Evolutionary conservation across 805 yeast species (phyloP), one percentile per base, ranked within the genome.

Genomic region (Tetrapisispora phaffii): DNA sequence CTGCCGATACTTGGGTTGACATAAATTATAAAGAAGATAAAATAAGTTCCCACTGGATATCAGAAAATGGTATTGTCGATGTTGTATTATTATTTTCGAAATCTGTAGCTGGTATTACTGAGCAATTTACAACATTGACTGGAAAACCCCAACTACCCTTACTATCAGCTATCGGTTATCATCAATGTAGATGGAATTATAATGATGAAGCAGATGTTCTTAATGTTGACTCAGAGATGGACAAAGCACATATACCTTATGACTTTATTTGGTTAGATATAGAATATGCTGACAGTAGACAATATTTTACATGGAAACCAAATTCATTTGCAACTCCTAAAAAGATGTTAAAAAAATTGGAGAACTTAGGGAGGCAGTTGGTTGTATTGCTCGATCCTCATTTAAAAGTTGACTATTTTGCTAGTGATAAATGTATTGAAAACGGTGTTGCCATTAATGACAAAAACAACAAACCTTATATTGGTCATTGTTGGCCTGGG

Each of bases 401-500:
- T 63, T 67, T 93, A 42, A 89, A 88, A 59, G 70, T 71, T 0
- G 80, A 74, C 7, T 89, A 89, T 62, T 66, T 67, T 15, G 76
- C 86, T 1, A 82, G 87, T 56, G 73, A 82, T 1, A 60, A 52
- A 1, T 60, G 86, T 21, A 63, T 60, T 7, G 53, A 68, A 13
- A 56, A 71, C 8, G 57, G 65, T 5, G 57, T 76, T 8, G 77
- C 76, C 0, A 70, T 87, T 19, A 62, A 68, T 49, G 67, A 75
- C 41, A 61, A 64, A 19, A 51, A 61, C 1, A 80, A 78, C 22
- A 59, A 70, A 1, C 65, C 76, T 2, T 89, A 71, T 60, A 71
- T 76, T 41, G 97, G 96, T 3, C 94, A 87, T 62, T 93, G 97
- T 64, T 93, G 98, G 98, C 97, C 98, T 1, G 98, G 97, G 1